phyloP scores from a whole-genome alignment of 176 grass and related monocot species.

The Thalia dealbata region DNA sequence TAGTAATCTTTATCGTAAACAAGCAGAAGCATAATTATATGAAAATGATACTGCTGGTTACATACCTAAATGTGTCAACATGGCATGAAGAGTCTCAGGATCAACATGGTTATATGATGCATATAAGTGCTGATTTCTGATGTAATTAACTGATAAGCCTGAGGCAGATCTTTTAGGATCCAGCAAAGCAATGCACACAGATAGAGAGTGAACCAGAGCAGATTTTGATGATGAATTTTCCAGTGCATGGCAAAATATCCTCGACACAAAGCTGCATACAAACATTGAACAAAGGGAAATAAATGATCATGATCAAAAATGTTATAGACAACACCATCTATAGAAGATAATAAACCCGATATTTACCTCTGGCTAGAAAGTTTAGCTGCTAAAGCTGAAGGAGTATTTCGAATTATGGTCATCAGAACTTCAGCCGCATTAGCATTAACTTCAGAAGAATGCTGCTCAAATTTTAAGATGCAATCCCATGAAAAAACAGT shows the following conservation, averaged over 20 bases:
- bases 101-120: constrained; percentile 13
- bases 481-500: background rate
- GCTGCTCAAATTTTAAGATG: constrained; percentile 3
- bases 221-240: constrained; percentile 14
- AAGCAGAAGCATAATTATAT: background rate
- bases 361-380: constrained; percentile 23
- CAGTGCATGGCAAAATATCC: constrained; percentile 21
- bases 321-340: background rate
- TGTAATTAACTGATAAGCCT: background rate
- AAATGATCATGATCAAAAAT: background rate
- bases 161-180: constrained; percentile 25
- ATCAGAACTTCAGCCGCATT: constrained; percentile 23
- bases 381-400: constrained; percentile 21
- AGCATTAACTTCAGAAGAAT: constrained; percentile 20
- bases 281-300: background rate
- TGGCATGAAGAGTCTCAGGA: constrained; percentile 2
- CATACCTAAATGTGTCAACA: constrained; percentile 22
- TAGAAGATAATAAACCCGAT: background rate
- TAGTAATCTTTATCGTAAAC: background rate
- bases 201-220: constrained; percentile 19
- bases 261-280: constrained; percentile 16
- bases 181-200: constrained; percentile 23
- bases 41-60: background rate
- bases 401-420: constrained; percentile 22
- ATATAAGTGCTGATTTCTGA: constrained; percentile 18